phyloP scores from a whole-genome alignment of 176 grass and related monocot genomes.

The Oryza coarctata region DNA sequence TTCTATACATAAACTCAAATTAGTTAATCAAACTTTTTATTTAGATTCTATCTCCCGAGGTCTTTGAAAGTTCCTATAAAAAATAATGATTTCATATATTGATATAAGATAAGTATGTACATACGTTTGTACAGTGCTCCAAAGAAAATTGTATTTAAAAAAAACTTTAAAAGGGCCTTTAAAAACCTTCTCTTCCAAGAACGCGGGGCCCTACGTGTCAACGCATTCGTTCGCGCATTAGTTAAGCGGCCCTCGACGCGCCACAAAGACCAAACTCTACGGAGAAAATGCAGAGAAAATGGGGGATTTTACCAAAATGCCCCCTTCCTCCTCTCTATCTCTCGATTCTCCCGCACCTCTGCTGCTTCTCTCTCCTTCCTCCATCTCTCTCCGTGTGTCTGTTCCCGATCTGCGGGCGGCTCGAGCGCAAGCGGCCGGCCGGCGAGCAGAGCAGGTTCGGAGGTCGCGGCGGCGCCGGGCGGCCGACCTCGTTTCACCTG shows the following conservation, averaged over 20 bases:
- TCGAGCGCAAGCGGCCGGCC: not conserved
- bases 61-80: no score
- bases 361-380: no score
- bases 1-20: no score
- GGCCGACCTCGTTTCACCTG: not conserved
- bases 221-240: not conserved
- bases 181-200: not conserved
- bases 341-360: not conserved
- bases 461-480: no score
- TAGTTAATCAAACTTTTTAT: no score
- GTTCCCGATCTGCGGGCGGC: not conserved
- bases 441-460: not conserved
- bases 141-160: no score
- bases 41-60: no score
- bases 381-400: not conserved
- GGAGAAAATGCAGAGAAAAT: not conserved
- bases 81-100: no score
- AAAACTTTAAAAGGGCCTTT: no score
- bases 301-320: not conserved
- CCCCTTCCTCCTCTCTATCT: not conserved
- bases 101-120: no score
- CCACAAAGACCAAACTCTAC: slow-evolving; percentile 15
- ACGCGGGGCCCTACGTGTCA: not conserved
- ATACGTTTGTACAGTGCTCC: no score
- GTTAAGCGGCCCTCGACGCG: slow-evolving; percentile 10